These are phyloP conservation scores for Nothopassalora personata DNA, from an alignment of 2,329 filamentous ascomycete species.

Conservation along the genomic window DNA sequence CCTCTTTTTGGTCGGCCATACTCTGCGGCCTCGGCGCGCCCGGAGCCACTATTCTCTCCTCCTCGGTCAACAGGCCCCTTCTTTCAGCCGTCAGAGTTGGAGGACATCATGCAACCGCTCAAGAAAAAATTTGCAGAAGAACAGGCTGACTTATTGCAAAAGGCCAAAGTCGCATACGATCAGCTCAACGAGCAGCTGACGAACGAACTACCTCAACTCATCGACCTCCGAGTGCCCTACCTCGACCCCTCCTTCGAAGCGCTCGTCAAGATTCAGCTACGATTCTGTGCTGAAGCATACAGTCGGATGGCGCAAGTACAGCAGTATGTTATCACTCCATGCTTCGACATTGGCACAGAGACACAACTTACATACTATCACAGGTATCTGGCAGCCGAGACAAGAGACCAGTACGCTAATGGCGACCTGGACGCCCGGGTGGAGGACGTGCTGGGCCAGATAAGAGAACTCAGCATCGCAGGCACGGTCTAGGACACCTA, in stretches of 20 bases:
- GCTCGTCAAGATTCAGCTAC: constrained; percentile 94
- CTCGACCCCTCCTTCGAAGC: constrained; percentile 96
- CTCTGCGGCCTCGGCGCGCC: background rate
- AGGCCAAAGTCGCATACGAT: constrained; percentile 83
- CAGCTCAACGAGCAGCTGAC: constrained; percentile 95
- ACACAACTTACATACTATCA: constrained; percentile 1
- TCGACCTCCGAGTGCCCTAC: constrained; percentile 94
- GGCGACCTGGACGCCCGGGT: constrained; percentile 87
- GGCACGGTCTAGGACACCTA: constrained; percentile 52
- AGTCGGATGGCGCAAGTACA: constrained; percentile 98
- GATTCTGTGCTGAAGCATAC: constrained; percentile 97
- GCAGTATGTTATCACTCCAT: constrained; percentile 57
- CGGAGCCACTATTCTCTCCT: background rate
- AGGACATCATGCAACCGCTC: constrained; percentile 30
- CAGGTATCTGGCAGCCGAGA: constrained; percentile 72
- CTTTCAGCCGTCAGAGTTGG: constrained; percentile 31
- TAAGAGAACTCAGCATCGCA: constrained; percentile 89
- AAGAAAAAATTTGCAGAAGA: constrained; percentile 25
- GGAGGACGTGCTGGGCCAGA: constrained; percentile 94
- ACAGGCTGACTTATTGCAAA: constrained; percentile 28
- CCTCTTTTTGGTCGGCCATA: background rate
- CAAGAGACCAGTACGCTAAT: constrained; percentile 89
- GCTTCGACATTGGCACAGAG: background rate
- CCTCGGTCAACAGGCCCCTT: constrained; percentile 17
- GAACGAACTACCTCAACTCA: constrained; percentile 86